Percentiles rank a stretch among this genome's conserved stretches.
phyloP scores from a whole-genome alignment of 2,329 filamentous ascomycete species.

The Fusarium illudens region DNA sequence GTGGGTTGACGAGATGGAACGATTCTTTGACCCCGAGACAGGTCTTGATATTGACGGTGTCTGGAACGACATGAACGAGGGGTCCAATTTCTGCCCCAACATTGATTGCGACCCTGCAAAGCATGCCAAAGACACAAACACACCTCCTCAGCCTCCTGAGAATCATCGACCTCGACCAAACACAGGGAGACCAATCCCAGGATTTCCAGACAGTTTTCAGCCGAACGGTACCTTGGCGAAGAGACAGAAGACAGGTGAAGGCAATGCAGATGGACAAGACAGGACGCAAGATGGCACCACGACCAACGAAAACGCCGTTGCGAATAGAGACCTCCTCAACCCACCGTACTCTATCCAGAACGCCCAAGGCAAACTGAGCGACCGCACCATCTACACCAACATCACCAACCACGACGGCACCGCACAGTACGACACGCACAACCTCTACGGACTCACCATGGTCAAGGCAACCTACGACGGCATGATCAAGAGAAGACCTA shows the following conservation, averaged over 20 bases:
- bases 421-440: constrained; percentile 85
- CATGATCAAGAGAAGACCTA: constrained; percentile 69
- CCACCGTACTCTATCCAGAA: constrained; percentile 62
- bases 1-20: constrained; percentile 74
- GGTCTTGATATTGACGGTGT: constrained; percentile 81
- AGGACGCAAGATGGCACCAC: no score
- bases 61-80: constrained; percentile 76
- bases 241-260: neutral
- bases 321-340: neutral
- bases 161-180: neutral
- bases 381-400: constrained; percentile 77
- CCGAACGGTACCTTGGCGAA: neutral
- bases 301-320: neutral
- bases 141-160: neutral
- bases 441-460: constrained; percentile 78
- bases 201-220: neutral
- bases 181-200: neutral
- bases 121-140: neutral
- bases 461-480: constrained; percentile 80
- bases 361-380: constrained; percentile 67
- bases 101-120: constrained; percentile 52
- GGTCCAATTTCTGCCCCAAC: constrained; percentile 47
- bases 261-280: no score
- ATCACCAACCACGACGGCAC: constrained; percentile 78
- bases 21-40: constrained; percentile 68